Evolutionary conservation across 2,329 filamentous ascomycete genomes (phyloP).

Genomic region (Ophiocordyceps australis): DNA sequence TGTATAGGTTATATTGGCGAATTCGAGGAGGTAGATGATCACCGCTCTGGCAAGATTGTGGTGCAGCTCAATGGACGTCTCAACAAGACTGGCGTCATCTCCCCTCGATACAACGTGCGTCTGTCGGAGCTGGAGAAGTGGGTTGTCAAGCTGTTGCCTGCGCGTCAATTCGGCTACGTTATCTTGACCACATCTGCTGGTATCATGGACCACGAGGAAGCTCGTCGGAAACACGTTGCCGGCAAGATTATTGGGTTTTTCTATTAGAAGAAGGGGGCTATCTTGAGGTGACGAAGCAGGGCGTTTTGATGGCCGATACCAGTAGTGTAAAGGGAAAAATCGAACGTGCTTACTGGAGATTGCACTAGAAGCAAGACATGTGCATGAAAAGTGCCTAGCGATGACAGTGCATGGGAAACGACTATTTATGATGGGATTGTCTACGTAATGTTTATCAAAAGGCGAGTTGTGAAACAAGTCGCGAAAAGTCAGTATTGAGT

Average conservation of each 20-base stretch:
- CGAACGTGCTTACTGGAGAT: too few relatives aligned
- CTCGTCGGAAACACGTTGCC: slow-evolving; percentile 93
- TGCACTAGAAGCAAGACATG: too few relatives aligned
- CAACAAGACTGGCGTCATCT: slow-evolving; percentile 99
- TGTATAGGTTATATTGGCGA: slow-evolving; percentile 94
- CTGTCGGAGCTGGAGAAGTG: slow-evolving; percentile 98
- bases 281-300: too few relatives aligned
- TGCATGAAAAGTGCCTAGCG: too few relatives aligned
- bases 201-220: slow-evolving; percentile 99
- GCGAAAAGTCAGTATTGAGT: too few relatives aligned
- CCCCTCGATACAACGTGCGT: slow-evolving; percentile 97
- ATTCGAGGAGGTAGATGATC: slow-evolving; percentile 98
- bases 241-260: slow-evolving; percentile 99
- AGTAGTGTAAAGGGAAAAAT: too few relatives aligned
- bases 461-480: too few relatives aligned
- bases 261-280: too few relatives aligned
- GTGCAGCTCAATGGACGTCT: slow-evolving; percentile 96
- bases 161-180: slow-evolving; percentile 99
- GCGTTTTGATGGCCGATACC: slow-evolving; percentile 19
- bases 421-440: too few relatives aligned
- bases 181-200: slow-evolving; percentile 97
- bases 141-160: slow-evolving; percentile 96
- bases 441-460: too few relatives aligned
- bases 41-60: slow-evolving; percentile 99
- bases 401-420: too few relatives aligned